Conservation (phyloP, 2,329 filamentous ascomycete genomes). For the Plectosphaerella plurivora region DNA sequence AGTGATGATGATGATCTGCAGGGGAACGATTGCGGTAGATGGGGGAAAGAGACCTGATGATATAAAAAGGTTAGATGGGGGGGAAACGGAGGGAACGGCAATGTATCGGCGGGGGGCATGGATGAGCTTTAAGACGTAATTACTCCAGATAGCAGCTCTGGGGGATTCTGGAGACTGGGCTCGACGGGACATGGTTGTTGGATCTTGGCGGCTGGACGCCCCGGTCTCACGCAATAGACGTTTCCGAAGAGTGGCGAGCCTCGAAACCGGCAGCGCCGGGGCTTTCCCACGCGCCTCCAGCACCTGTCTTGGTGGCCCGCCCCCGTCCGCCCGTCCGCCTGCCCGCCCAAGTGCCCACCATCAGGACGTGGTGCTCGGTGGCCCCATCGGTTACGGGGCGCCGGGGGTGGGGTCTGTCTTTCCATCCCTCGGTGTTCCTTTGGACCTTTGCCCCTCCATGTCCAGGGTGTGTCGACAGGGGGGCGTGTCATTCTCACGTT, state of each 20-base stretch:
- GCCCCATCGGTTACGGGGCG: background rate
- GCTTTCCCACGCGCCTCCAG: background rate
- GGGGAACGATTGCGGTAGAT: background rate
- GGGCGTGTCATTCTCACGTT: no score
- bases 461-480: no score
- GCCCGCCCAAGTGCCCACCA: no score
- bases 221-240: constrained; percentile 3
- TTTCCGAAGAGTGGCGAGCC: constrained; percentile 2
- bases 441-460: no score
- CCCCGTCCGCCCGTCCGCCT: background rate
- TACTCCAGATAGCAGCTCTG: background rate
- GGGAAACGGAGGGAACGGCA: background rate
- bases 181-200: background rate
- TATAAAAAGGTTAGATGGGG: background rate
- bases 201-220: background rate
- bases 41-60: background rate
- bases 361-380: background rate
- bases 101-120: background rate
- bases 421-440: background rate
- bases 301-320: background rate
- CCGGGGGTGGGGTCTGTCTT: background rate
- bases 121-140: background rate
- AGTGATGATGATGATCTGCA: background rate
- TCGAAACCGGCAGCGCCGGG: constrained; percentile 3
- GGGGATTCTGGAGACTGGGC: background rate